A percentile compares a stretch with the other conserved stretches of the same genome.
Evolutionary conservation across 805 yeast species (phyloP).

Genomic region (Scheffersomyces stipitis): DNA sequence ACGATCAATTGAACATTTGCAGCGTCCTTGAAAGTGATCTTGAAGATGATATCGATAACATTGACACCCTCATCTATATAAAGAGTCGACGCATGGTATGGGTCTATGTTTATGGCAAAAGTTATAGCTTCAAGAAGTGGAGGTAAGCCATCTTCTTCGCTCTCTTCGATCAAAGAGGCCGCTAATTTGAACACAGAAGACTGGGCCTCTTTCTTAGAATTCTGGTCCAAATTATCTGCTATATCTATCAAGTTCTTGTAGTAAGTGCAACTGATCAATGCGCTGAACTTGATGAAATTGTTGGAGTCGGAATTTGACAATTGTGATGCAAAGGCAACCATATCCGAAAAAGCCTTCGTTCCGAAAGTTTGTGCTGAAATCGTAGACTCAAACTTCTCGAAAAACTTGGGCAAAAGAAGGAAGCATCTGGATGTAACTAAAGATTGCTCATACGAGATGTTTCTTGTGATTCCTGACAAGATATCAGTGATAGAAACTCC

Average conservation of each 20-base stretch:
- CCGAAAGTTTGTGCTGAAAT: slow-evolving; percentile 34
- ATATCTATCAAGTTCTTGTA: slow-evolving; percentile 36
- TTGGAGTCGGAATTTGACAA: slow-evolving; percentile 4
- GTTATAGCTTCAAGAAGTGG: slow-evolving; percentile 70
- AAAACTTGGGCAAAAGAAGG: slow-evolving; percentile 53
- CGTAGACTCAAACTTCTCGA: slow-evolving; percentile 49
- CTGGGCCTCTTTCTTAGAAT: slow-evolving; percentile 22
- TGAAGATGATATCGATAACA: slow-evolving; percentile 58
- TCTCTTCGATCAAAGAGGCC: slow-evolving; percentile 49
- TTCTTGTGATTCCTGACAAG: slow-evolving; percentile 5
- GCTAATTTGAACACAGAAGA: slow-evolving; percentile 39
- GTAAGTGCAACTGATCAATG: slow-evolving; percentile 54
- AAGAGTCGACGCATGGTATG: slow-evolving; percentile 20
- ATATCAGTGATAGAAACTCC: slow-evolving; percentile 8
- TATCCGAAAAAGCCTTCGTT: slow-evolving; percentile 24
- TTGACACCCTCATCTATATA: slow-evolving; percentile 16
- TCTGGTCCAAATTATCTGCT: slow-evolving; percentile 5
- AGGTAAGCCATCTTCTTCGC: slow-evolving; percentile 80
- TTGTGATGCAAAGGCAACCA: slow-evolving; percentile 22
- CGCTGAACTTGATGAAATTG: slow-evolving; percentile 26
- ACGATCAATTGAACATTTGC: slow-evolving; percentile 68
- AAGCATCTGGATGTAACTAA: slow-evolving; percentile 51
- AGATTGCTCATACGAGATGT: slow-evolving; percentile 15
- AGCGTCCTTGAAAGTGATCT: slow-evolving; percentile 69
- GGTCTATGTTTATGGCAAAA: slow-evolving; percentile 47